These are phyloP conservation scores for Sanghuangporus baumii DNA, from an alignment of 1,284 basidiomycete genomes.

Conservation along the genomic window DNA sequence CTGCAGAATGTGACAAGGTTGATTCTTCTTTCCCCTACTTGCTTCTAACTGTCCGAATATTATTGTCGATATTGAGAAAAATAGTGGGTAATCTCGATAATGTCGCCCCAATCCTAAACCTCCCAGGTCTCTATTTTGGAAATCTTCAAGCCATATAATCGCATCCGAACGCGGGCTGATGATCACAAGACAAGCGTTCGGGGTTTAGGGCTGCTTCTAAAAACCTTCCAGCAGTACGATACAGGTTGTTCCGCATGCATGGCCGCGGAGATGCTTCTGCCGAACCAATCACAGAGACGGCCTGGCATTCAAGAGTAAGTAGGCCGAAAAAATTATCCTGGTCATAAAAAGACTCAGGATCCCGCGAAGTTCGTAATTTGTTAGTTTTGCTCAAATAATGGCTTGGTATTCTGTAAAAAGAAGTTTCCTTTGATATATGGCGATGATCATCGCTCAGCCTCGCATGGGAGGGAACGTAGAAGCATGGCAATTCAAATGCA, in stretches of 20 bases:
- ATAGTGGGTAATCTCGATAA: neutral
- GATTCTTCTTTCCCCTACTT: neutral
- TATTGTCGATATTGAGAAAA: neutral
- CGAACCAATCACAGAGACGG: neutral
- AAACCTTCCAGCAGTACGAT: neutral
- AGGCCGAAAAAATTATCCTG: neutral
- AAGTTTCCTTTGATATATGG: neutral
- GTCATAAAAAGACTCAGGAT: neutral
- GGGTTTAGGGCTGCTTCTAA: neutral
- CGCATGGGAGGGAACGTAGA: neutral
- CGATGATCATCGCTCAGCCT: slow-evolving; percentile 7
- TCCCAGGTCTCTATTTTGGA: neutral
- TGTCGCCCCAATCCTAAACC: neutral
- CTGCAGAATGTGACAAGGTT: neutral
- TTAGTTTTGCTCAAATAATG: neutral
- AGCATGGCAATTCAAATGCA: slow-evolving; percentile 8
- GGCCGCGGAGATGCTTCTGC: slow-evolving; percentile 12
- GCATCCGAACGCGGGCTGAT: neutral
- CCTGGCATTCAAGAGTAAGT: no score
- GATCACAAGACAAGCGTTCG: neutral
- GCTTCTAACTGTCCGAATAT: neutral
- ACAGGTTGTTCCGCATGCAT: neutral
- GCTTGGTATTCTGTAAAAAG: neutral
- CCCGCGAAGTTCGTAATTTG: neutral
- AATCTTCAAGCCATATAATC: neutral